These are phyloP conservation scores for Salvia sclarea DNA, from an alignment of 305 asterid species.

Conservation along the genomic window DNA sequence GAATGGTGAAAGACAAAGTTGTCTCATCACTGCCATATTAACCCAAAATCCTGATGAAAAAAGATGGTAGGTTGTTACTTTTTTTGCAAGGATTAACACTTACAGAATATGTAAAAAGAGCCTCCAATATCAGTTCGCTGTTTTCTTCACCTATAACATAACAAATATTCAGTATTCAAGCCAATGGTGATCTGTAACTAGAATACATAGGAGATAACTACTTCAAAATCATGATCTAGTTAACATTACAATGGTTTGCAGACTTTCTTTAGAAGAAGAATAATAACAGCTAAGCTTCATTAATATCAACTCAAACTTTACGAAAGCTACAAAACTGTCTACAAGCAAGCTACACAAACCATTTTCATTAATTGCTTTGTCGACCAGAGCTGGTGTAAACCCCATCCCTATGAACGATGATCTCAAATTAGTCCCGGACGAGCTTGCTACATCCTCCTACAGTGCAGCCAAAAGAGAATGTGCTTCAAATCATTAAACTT, in stretches of 20 bases:
- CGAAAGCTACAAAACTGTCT: conserved; percentile 17
- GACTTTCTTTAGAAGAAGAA: background rate
- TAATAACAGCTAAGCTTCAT: conserved; percentile 5
- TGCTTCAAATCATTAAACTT: background rate
- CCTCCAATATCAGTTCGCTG: conserved; percentile 70
- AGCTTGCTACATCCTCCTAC: conserved; percentile 71
- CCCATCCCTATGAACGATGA: conserved; percentile 88
- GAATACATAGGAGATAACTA: background rate
- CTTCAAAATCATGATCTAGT: conserved; percentile 3
- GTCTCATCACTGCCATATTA: background rate
- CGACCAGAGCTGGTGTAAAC: conserved; percentile 62
- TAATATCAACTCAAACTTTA: conserved; percentile 22
- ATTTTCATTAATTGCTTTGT: conserved; percentile 72
- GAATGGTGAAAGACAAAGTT: conserved; percentile 19
- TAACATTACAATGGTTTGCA: conserved; percentile 9
- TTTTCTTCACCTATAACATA: conserved; percentile 66
- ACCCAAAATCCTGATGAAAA: conserved; percentile 14
- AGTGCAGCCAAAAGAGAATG: conserved; percentile 15
- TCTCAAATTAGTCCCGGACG: conserved; percentile 65
- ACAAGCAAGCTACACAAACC: conserved; percentile 46
- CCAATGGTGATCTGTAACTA: conserved; percentile 7
- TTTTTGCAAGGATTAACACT: conserved; percentile 35
- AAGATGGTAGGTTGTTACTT: background rate
- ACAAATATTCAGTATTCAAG: conserved; percentile 28
- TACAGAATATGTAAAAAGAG: conserved; percentile 74